Percentiles rank a stretch among this genome's conserved stretches.
phyloP scores from a whole-genome alignment of 805 yeast species.

The Grigorovia jiainica region DNA sequence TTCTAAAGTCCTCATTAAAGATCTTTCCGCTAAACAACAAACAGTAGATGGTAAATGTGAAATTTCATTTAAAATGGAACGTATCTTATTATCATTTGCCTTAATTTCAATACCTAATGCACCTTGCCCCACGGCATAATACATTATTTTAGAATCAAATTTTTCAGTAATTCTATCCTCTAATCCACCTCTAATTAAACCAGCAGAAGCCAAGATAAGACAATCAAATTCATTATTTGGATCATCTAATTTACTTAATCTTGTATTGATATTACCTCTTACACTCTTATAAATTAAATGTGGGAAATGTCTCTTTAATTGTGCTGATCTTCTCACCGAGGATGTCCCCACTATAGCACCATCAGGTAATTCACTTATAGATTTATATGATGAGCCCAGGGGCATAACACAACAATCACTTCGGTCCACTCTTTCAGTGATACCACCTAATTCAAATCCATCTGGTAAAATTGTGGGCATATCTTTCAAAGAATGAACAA shows the following conservation, averaged over 20 bases:
- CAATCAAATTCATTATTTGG: slow-evolving; percentile 32
- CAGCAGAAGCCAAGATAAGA: slow-evolving; percentile 86
- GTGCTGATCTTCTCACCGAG: slow-evolving; percentile 89
- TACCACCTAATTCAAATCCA: slow-evolving; percentile 82
- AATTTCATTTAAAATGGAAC: slow-evolving; percentile 50
- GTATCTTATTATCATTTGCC: slow-evolving; percentile 50
- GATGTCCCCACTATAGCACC: slow-evolving; percentile 92
- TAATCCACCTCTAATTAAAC: slow-evolving; percentile 64
- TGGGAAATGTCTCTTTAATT: slow-evolving; percentile 71
- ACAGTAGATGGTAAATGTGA: slow-evolving; percentile 57
- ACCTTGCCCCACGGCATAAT: slow-evolving; percentile 98
- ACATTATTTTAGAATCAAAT: slow-evolving; percentile 71
- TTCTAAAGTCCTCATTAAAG: slow-evolving; percentile 78
- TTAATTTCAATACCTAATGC: slow-evolving; percentile 90
- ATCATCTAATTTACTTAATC: slow-evolving; percentile 73
- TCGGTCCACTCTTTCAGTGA: slow-evolving; percentile 82
- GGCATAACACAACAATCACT: slow-evolving; percentile 85
- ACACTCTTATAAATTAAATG: slow-evolving; percentile 69
- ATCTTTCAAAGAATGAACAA: slow-evolving; percentile 91
- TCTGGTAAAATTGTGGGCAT: slow-evolving; percentile 86
- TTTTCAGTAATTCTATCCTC: slow-evolving; percentile 66
- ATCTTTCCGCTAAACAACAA: slow-evolving; percentile 81
- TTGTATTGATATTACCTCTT: slow-evolving; percentile 76
- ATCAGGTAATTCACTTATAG: slow-evolving; percentile 65
- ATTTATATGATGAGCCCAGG: slow-evolving; percentile 49